Evolutionary conservation across 495 filamentous ascomycete species (phyloP).

Genomic region (Penicillium coffeae): DNA sequence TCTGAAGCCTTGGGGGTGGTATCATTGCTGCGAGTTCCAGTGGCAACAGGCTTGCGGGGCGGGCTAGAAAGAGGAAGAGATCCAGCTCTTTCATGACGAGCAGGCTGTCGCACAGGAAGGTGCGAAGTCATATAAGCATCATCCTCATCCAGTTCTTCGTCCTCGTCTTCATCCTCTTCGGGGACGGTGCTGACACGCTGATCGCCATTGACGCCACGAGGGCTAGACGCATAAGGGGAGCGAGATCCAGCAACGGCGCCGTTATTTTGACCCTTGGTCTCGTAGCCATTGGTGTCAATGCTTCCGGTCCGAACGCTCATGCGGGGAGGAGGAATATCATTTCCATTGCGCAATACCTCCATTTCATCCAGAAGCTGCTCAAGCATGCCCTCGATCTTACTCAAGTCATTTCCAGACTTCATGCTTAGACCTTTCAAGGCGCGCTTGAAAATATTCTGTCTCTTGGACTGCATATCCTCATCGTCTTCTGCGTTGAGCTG

Average conservation of each 20-base stretch:
- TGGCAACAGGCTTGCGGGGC: constrained; percentile 56
- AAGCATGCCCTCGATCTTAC: constrained; percentile 93
- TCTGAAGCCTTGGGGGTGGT: constrained; percentile 61
- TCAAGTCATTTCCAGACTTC: constrained; percentile 81
- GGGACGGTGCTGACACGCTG: constrained; percentile 85
- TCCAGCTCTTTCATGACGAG: constrained; percentile 49
- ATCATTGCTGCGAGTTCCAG: constrained; percentile 61
- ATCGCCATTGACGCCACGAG: constrained; percentile 54
- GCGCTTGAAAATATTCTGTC: constrained; percentile 83
- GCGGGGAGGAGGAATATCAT: constrained; percentile 30
- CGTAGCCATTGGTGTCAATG: constrained; percentile 59
- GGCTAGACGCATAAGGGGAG: constrained; percentile 70
- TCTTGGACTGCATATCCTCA: constrained; percentile 75
- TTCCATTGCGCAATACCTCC: constrained; percentile 71
- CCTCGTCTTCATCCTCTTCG: constrained; percentile 73
- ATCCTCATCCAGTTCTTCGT: constrained; percentile 53
- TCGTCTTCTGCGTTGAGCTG: constrained; percentile 57
- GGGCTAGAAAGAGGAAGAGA: constrained; percentile 70
- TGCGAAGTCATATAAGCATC: constrained; percentile 48
- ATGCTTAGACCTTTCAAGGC: constrained; percentile 84
- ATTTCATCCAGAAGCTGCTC: constrained; percentile 88
- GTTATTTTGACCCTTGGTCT: constrained; percentile 77
- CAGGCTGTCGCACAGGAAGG: constrained; percentile 29
- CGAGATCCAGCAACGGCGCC: constrained; percentile 71
- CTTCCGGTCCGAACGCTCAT: constrained; percentile 31